These are phyloP conservation scores for Pythium dissotocum DNA, from an alignment of 352 stramenopile genomes.

Conservation along the genomic window DNA sequence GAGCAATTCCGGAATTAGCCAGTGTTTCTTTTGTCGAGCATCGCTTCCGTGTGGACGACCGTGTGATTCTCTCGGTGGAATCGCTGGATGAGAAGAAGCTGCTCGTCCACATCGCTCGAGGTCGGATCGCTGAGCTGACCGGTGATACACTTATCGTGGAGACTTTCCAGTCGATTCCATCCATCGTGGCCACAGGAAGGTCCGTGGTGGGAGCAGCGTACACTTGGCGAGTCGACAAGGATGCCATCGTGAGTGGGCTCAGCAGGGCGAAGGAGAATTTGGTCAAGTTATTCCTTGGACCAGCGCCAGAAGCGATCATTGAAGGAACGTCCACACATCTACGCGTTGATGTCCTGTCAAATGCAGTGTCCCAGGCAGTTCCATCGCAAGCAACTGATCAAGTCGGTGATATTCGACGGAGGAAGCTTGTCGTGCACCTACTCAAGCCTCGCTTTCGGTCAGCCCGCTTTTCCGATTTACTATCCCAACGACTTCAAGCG, in stretches of 20 bases:
- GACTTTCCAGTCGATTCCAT: conserved; percentile 58
- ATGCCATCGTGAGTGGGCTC: conserved; percentile 66
- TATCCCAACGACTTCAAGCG: conserved; percentile 33
- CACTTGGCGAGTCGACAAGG: conserved; percentile 79
- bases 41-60: conserved; percentile 68
- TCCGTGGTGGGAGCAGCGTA: conserved; percentile 64
- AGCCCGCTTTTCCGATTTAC: conserved; percentile 40
- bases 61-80: conserved; percentile 73
- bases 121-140: conserved; percentile 51
- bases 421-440: conserved; percentile 69
- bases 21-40: conserved; percentile 47
- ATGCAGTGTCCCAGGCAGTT: conserved; percentile 14
- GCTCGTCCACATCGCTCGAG: conserved; percentile 64
- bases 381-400: conserved; percentile 26
- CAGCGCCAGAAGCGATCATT: conserved; percentile 42
- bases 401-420: conserved; percentile 47
- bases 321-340: conserved; percentile 37
- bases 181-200: conserved; percentile 50
- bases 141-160: conserved; percentile 50
- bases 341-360: conserved; percentile 23
- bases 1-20: conserved; percentile 22
- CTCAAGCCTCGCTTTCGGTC: conserved; percentile 60
- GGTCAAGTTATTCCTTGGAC: conserved; percentile 65
- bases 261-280: conserved; percentile 78
- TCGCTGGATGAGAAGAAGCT: conserved; percentile 64